phyloP scores from a whole-genome alignment of 768 basidiomycete genomes.

The Leccinum broughii region DNA sequence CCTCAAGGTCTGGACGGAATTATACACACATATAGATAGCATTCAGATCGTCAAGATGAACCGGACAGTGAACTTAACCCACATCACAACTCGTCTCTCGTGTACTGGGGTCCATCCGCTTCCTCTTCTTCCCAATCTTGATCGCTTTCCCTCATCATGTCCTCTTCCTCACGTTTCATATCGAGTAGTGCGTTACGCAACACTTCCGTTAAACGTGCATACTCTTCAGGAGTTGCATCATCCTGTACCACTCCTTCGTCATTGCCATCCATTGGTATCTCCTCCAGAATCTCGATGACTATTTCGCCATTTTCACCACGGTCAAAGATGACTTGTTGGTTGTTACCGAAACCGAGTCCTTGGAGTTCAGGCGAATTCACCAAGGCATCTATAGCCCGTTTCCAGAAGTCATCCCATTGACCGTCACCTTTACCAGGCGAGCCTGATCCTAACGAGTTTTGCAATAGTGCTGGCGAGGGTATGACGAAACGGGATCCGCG shows the following conservation, averaged over 20 bases:
- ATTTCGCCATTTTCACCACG: slow-evolving; percentile 42
- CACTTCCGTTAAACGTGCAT: slow-evolving; percentile 47
- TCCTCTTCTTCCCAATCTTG: slow-evolving; percentile 32
- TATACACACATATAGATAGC: slow-evolving; percentile 6
- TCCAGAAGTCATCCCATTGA: slow-evolving; percentile 27
- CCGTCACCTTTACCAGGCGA: slow-evolving; percentile 17
- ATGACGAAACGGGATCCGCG: slow-evolving; percentile 49
- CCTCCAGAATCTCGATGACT: slow-evolving; percentile 47
- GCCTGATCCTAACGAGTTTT: slow-evolving; percentile 20
- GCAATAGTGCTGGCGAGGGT: slow-evolving; percentile 29
- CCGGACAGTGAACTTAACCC: slow-evolving; percentile 20
- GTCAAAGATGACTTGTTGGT: slow-evolving; percentile 44
- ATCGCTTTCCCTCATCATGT: slow-evolving; percentile 20
- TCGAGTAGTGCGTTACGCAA: slow-evolving; percentile 57
- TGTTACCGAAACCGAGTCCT: slow-evolving; percentile 24
- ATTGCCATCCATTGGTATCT: slow-evolving; percentile 37
- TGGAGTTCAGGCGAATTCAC: slow-evolving; percentile 34
- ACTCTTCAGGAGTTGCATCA: slow-evolving; percentile 39
- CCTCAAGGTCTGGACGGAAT: slow-evolving; percentile 1
- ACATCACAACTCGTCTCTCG: slow-evolving; percentile 36
- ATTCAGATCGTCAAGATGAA: slow-evolving; percentile 19
- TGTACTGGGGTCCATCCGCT: slow-evolving; percentile 31
- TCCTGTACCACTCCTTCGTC: slow-evolving; percentile 24
- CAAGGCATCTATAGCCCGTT: slow-evolving; percentile 31
- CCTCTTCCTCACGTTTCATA: slow-evolving; percentile 37